A percentile compares a stretch with the other conserved stretches of the same genome.
These are phyloP conservation scores for Erysiphe pisi DNA, from an alignment of 2,329 filamentous ascomycete species.

Conservation along the genomic window DNA sequence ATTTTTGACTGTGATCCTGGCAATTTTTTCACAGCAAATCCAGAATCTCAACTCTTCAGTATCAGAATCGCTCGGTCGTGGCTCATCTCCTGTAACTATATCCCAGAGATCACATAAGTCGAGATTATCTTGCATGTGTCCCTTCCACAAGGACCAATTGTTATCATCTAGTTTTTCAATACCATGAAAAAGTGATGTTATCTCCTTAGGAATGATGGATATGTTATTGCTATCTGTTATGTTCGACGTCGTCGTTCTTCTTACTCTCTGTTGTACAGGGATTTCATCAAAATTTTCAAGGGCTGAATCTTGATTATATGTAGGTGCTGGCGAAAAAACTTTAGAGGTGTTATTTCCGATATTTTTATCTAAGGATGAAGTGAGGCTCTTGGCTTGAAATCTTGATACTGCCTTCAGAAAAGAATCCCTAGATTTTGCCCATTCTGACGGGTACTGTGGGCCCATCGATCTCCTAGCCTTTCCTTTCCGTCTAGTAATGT, in stretches of 20 bases:
- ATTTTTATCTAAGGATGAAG: background rate
- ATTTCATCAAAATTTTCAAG: background rate
- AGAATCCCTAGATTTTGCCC: background rate
- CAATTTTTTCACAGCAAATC: background rate
- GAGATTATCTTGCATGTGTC: slow-evolving; percentile 3
- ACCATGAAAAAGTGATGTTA: background rate
- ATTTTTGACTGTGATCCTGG: slow-evolving; percentile 1
- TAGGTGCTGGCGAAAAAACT: background rate
- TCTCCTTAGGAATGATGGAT: background rate
- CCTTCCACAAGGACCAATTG: background rate
- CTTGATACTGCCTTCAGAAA: background rate
- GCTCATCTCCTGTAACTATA: background rate
- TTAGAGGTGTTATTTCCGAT: no score
- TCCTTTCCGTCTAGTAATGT: slow-evolving; percentile 1
- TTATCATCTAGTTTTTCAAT: slow-evolving; percentile 11
- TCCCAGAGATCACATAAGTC: slow-evolving; percentile 26
- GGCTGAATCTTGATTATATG: background rate
- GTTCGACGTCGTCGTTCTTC: background rate
- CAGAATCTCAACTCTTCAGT: no score
- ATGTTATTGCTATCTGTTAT: background rate
- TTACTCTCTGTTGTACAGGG: background rate
- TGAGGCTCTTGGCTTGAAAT: no score
- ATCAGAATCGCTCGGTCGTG: no score
- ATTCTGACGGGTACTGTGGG: background rate
- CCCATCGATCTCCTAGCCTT: background rate